Conservation (phyloP, 371 early-diverging fungal genomes). For the Apophysomyces sp. region DNA sequence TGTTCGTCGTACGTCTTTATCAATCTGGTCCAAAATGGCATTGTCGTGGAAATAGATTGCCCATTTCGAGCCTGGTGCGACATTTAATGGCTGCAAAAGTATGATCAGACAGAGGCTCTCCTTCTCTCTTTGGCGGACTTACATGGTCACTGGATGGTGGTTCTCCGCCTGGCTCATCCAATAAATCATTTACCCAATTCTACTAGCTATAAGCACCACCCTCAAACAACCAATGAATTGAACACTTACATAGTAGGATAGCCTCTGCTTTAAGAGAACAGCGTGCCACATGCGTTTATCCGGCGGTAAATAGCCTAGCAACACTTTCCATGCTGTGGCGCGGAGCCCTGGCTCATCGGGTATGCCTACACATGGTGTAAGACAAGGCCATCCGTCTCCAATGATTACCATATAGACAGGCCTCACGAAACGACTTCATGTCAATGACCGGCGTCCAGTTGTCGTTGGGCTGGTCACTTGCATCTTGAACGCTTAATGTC, state of each 20-base stretch:
- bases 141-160: constrained; percentile 45
- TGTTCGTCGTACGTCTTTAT: constrained; percentile 82
- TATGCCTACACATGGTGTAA: constrained; percentile 51
- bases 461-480: constrained; percentile 15
- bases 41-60: constrained; percentile 59
- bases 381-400: neutral
- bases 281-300: constrained; percentile 71
- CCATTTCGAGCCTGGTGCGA: constrained; percentile 49
- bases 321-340: constrained; percentile 71
- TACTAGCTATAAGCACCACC: constrained; percentile 5
- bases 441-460: constrained; percentile 47
- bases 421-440: constrained; percentile 48
- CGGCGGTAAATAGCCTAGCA: constrained; percentile 74
- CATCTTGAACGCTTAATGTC: constrained; percentile 27
- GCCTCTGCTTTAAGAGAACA: constrained; percentile 49
- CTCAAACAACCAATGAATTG: neutral
- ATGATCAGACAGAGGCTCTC: constrained; percentile 1
- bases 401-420: constrained; percentile 48
- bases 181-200: constrained; percentile 60
- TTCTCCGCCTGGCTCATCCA: constrained; percentile 50
- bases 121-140: constrained; percentile 8
- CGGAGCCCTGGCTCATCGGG: constrained; percentile 72
- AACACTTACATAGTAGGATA: constrained; percentile 64
- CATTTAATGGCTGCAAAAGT: constrained; percentile 38
- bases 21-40: constrained; percentile 73